These are phyloP conservation scores for Phylloporus rhodoxanthus DNA, from an alignment of 768 basidiomycete species.

Conservation along the genomic window DNA sequence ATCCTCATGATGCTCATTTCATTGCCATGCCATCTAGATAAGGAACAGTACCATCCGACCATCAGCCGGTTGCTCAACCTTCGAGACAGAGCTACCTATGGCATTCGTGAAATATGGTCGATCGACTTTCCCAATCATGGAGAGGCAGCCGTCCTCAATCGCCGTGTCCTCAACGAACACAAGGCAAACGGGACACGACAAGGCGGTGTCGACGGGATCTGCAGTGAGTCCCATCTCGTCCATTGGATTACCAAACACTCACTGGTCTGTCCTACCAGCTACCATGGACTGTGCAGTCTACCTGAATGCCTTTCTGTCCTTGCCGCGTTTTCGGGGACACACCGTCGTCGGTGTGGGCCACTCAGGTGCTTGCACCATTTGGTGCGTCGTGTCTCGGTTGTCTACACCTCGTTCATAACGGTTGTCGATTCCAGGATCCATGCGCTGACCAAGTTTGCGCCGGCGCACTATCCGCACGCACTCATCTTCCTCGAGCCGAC, in stretches of 20 bases:
- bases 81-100: constrained; percentile 8
- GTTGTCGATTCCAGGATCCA: constrained; percentile 9
- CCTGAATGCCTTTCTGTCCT: constrained; percentile 20
- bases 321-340: constrained; percentile 21
- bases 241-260: background rate
- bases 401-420: background rate
- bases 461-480: constrained; percentile 6
- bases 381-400: constrained; percentile 8
- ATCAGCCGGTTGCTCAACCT: constrained; percentile 16
- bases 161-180: constrained; percentile 19
- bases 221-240: constrained; percentile 15
- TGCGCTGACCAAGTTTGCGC: constrained; percentile 15
- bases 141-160: constrained; percentile 30
- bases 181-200: constrained; percentile 11
- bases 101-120: constrained; percentile 31
- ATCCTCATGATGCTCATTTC: background rate
- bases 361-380: constrained; percentile 27
- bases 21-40: constrained; percentile 11
- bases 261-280: constrained; percentile 8
- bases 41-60: constrained; percentile 25
- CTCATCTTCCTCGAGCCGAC: constrained; percentile 29
- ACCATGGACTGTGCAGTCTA: constrained; percentile 21
- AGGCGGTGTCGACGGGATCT: constrained; percentile 7
- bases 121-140: constrained; percentile 35
- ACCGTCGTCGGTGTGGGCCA: constrained; percentile 23